Evolutionary conservation across 768 basidiomycete species (phyloP).

Genomic region (Russula vinacea): DNA sequence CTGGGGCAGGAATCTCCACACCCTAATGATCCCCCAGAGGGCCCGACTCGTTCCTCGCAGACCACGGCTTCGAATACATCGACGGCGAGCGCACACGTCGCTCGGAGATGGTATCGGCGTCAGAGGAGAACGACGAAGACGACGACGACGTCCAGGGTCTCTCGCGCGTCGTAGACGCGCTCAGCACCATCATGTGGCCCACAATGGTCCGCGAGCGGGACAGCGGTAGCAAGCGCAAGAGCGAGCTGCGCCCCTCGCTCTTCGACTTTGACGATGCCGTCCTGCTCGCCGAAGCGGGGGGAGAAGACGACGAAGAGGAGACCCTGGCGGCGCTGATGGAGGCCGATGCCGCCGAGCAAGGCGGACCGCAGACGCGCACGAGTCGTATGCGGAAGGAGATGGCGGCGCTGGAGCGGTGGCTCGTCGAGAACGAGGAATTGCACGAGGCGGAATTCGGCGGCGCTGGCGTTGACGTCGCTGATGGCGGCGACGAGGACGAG

Average conservation of each 20-base stretch:
- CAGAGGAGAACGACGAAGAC: neutral
- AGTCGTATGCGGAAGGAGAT: slow-evolving; percentile 48
- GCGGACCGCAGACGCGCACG: slow-evolving; percentile 19
- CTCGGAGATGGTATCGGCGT: neutral
- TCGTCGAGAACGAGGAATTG: slow-evolving; percentile 49
- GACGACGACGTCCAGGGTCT: slow-evolving; percentile 41
- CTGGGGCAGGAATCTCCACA: slow-evolving; percentile 38
- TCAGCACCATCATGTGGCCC: slow-evolving; percentile 88
- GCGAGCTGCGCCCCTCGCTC: slow-evolving; percentile 35
- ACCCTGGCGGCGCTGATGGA: slow-evolving; percentile 37
- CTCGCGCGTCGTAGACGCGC: slow-evolving; percentile 71
- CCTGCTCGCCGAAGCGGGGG: slow-evolving; percentile 7
- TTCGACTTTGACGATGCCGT: slow-evolving; percentile 30
- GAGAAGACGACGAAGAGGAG: slow-evolving; percentile 35
- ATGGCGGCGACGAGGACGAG: slow-evolving; percentile 10
- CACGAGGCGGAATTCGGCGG: slow-evolving; percentile 29
- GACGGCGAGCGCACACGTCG: slow-evolving; percentile 44
- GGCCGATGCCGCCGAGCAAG: slow-evolving; percentile 31
- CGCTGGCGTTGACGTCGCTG: neutral
- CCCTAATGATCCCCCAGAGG: slow-evolving; percentile 37
- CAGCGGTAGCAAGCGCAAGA: slow-evolving; percentile 29
- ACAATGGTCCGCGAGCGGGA: slow-evolving; percentile 54
- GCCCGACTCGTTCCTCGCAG: slow-evolving; percentile 66
- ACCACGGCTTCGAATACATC: slow-evolving; percentile 74
- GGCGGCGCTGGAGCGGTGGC: slow-evolving; percentile 59